These are phyloP conservation scores for Tranzscheliella williamsii DNA, from an alignment of 1,284 basidiomycete species.

Conservation along the genomic window DNA sequence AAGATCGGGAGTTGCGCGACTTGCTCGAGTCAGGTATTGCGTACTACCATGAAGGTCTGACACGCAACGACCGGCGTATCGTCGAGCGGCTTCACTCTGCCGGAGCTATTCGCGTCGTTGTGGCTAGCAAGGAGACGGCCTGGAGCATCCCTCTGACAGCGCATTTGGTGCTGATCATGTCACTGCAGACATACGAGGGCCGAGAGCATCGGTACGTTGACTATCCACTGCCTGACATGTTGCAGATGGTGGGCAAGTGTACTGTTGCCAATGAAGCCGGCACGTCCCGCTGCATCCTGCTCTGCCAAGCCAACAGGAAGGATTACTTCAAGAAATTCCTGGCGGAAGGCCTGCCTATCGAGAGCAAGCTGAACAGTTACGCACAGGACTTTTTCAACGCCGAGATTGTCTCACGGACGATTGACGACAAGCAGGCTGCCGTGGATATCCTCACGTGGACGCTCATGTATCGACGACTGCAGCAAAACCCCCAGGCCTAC, in stretches of 20 bases:
- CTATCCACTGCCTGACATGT: slow-evolving; percentile 93
- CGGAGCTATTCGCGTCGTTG: slow-evolving; percentile 90
- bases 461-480: slow-evolving; percentile 94
- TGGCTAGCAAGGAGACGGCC: slow-evolving; percentile 92
- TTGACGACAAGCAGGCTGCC: slow-evolving; percentile 68
- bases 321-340: slow-evolving; percentile 99
- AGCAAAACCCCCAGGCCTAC: slow-evolving; percentile 71
- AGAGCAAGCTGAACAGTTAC: slow-evolving; percentile 67
- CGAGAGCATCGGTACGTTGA: slow-evolving; percentile 78
- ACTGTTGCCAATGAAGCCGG: slow-evolving; percentile 71
- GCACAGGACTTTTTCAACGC: slow-evolving; percentile 97
- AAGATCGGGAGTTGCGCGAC: slow-evolving; percentile 77
- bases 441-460: slow-evolving; percentile 88
- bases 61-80: slow-evolving; percentile 87
- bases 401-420: slow-evolving; percentile 96
- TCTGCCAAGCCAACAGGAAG: slow-evolving; percentile 92
- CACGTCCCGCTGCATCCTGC: slow-evolving; percentile 85
- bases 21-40: slow-evolving; percentile 87
- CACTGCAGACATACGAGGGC: slow-evolving; percentile 86
- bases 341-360: slow-evolving; percentile 94
- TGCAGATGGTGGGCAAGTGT: slow-evolving; percentile 98
- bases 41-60: slow-evolving; percentile 92
- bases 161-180: slow-evolving; percentile 99
- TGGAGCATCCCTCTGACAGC: slow-evolving; percentile 91
- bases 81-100: slow-evolving; percentile 91